Evolutionary conservation across 1,284 basidiomycete genomes (phyloP).

Genomic region (Trametes hirsuta): DNA sequence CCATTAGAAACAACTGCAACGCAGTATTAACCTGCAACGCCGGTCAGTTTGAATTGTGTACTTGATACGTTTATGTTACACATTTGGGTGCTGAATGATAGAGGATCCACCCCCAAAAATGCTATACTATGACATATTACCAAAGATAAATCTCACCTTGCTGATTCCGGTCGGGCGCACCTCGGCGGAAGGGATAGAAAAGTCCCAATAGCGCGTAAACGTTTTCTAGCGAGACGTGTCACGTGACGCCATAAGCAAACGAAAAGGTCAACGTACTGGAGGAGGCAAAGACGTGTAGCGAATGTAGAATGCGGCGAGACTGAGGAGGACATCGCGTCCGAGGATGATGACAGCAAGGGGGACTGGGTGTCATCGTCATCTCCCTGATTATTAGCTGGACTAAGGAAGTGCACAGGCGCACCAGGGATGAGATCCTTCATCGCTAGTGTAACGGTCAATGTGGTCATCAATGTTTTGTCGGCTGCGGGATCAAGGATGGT

Average conservation of each 20-base stretch:
- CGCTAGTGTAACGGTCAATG: slow-evolving; percentile 86
- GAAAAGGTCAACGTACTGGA: slow-evolving; percentile 57
- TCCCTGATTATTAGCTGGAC: neutral
- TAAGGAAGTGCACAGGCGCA: slow-evolving; percentile 40
- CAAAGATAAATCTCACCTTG: slow-evolving; percentile 58
- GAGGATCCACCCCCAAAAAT: too few species aligned
- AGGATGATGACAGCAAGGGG: slow-evolving; percentile 87
- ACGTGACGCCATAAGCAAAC: slow-evolving; percentile 2
- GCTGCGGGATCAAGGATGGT: slow-evolving; percentile 97
- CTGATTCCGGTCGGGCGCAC: slow-evolving; percentile 90
- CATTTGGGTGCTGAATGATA: too few species aligned
- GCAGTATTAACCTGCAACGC: slow-evolving; percentile 83
- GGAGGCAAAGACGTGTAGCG: slow-evolving; percentile 87
- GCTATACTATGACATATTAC: too few species aligned
- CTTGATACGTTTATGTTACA: too few species aligned
- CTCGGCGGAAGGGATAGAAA: slow-evolving; percentile 92
- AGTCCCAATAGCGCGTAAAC: slow-evolving; percentile 90
- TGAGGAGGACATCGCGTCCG: slow-evolving; percentile 87
- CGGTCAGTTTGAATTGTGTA: neutral
- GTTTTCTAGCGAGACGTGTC: slow-evolving; percentile 71
- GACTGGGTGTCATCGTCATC: slow-evolving; percentile 48
- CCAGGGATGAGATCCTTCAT: slow-evolving; percentile 86
- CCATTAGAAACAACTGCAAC: slow-evolving; percentile 91
- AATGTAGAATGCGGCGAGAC: slow-evolving; percentile 92
- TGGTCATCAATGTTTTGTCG: slow-evolving; percentile 96